Base-by-base conservation (phyloP, 2,329 filamentous ascomycete genomes). In the Penicillium sp. region DNA sequence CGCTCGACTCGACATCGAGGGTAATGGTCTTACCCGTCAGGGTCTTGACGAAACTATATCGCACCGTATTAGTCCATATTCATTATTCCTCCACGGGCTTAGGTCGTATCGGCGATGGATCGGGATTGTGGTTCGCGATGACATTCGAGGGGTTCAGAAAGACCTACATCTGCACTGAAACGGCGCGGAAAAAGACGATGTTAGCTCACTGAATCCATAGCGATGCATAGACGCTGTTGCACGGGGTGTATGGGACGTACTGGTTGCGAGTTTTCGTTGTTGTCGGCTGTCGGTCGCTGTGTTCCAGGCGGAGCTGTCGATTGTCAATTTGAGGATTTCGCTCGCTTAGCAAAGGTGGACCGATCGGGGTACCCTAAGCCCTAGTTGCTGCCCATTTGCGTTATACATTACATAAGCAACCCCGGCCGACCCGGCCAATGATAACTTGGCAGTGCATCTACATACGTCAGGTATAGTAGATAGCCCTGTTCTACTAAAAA, bases 1-100 rank as follows among this genome's bases (percentile, higher is more conserved):
- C 93, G 78, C 88, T 91, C 77, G 92, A 96, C 89, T 97, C 93
- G 80, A 97, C 93, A 89, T 97, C 93, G 76, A 97, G 89, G 82
- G 94, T 97, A 86, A 97, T 97, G 82, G 93, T 97, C 91, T 97
- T 97, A 83, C 94, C 93, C 86, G 93, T 97, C 78, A 97, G 91
- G 87, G 93, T 97, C 89, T 97, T 97, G 84, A 97, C 93, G 89
- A 97, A 97, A 89, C 91, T 96, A 82, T 69, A 60, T 61, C 62
- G 58, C 63, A 64, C 56, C 50, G 53, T 52, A 64, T 73, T 70
- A 71, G 68, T 61, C 62, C 56, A 62, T 31, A 19, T 49, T 59
- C 57, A 54, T 43, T 55, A 54, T 62, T 57, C 44, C 49, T 49
- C 42, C 49, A 60, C 39, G 3, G 21, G 21, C 68, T 61, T 51